These are phyloP conservation scores for Hypomyces perniciosus DNA, from an alignment of 2,329 filamentous ascomycete species.

Conservation along the genomic window DNA sequence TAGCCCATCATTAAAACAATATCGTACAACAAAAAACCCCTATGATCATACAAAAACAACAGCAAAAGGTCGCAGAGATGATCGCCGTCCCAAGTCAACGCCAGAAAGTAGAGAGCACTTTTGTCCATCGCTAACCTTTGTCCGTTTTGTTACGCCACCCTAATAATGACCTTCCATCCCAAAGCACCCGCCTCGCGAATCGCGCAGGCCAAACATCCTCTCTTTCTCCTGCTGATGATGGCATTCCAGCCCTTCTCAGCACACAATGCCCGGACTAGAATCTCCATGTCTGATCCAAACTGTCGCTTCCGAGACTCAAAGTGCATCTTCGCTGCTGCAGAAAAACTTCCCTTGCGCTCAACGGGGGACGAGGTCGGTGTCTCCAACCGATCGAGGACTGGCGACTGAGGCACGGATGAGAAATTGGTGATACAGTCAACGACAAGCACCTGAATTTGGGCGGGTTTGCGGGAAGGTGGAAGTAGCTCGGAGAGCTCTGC, in stretches of 20 bases:
- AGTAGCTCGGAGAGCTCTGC: slow-evolving; percentile 44
- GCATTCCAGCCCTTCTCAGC: slow-evolving; percentile 70
- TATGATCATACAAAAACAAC: background rate
- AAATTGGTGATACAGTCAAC: slow-evolving; percentile 59
- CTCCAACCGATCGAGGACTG: slow-evolving; percentile 34
- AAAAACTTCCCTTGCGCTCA: slow-evolving; percentile 32
- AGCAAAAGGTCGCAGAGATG: slow-evolving; percentile 3
- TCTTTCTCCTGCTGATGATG: slow-evolving; percentile 58
- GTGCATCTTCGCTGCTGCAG: slow-evolving; percentile 47
- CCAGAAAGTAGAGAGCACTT: background rate
- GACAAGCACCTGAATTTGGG: slow-evolving; percentile 43
- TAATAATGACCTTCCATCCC: slow-evolving; percentile 61
- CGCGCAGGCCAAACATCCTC: slow-evolving; percentile 68
- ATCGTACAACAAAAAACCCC: slow-evolving; percentile 11
- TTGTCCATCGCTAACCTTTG: background rate
- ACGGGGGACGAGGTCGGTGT: slow-evolving; percentile 24
- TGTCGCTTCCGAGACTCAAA: slow-evolving; percentile 51
- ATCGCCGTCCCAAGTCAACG: slow-evolving; percentile 3
- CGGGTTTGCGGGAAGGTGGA: slow-evolving; percentile 24
- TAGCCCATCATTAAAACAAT: slow-evolving; percentile 5
- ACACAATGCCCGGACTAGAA: slow-evolving; percentile 66
- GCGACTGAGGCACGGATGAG: slow-evolving; percentile 41
- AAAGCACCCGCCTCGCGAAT: slow-evolving; percentile 68
- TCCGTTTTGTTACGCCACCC: slow-evolving; percentile 40
- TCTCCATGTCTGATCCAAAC: slow-evolving; percentile 60